Base-by-base conservation (phyloP, 1,284 basidiomycete genomes). In the Jaminaea rosea region DNA sequence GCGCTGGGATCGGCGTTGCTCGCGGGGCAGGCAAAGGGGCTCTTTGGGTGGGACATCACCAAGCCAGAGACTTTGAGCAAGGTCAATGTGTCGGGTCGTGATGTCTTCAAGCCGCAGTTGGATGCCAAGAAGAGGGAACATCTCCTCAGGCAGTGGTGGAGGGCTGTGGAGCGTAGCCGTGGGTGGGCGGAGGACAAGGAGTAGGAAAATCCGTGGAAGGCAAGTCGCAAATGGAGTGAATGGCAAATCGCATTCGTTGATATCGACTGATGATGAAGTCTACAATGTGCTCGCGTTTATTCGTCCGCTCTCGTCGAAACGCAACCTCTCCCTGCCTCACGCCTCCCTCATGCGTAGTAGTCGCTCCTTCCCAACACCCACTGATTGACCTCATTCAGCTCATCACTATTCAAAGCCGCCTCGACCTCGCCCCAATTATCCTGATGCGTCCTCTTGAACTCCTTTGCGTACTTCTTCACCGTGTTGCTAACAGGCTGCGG, bases 1-100 rank as follows among this genome's bases (percentile, higher is more conserved):
- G 93, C 94, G 4, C 79, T 98, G 34, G 93, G 93, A n/a, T 89
- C 90, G 8, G 94, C 94, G 17, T 78, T 98, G 36, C 82, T 96
- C n/a, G 93, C 94, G 13, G 94, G 87, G 13, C 82, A 87, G 36
- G 91, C 93, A 0, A 80, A 97, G 28, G 79, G 81, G 4, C 78
- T 97, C 26, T 93, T 88, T 66, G 93, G 91, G n/a, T 98, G 93
- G 94, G 84, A 97, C 74, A 76, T 97, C 51, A 80, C 77, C 56
- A 81, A 83, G 49, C 91, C 92, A 0, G 84, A 88, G 73, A 91
- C 91, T 23, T 79, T 98, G n/a, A 76, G 76, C 10, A 82, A 88
- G 65, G 92, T 97, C 11, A 97, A 97, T 73, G 88, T 87, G 29
- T 83, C 84, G 39, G 88, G 88, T 19, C 86, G 80, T 64, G 80